Evolutionary conservation across 75 land plant genomes (phyloP), one percentile per base, ranked within the genome.

Genomic region (Ceratopteris richardii): DNA sequence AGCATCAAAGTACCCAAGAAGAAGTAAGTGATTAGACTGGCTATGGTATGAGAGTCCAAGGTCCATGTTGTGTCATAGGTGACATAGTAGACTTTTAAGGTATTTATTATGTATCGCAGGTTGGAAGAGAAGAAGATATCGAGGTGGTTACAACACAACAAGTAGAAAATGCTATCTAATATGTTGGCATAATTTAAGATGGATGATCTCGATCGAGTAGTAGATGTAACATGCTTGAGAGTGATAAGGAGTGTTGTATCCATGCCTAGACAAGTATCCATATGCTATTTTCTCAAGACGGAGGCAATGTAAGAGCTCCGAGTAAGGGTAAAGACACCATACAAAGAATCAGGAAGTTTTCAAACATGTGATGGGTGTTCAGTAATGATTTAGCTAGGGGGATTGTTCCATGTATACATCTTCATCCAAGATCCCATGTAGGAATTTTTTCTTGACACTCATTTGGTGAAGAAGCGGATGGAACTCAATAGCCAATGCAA

Each of bases 391-490:
- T 52, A 73, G 3, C 61, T 46, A 9, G 19, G 39, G 1, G 48
- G 70, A n/a, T 57, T 73, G 54, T 30, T 56, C 25, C 61, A 69
- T 69, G 44, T 26, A 60, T 29, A 46, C 58, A 40, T 48, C 46
- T 57, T 66, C 55, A 0, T 58, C 48, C 25, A 70, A 40, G 28
- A 57, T 19, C 13, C 73, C 48, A 51, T 57, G 27, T 11, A 66
- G 56, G 20, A 73, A 73, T 0, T 60, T 40, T 25, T 61, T 66
- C 20, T 56, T 33, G 0, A 74, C 66, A 67, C 59, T 66, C 62
- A 63, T 67, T 67, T 68, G 62, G 27, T 68, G 67, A 2, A 71
- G 23, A 18, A 43, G 48, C 0, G 25, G 14, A 4, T 14, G 29
- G 14, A 52, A 24, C 25, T 52, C 18, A 19, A 39, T 23, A 16